Base-by-base conservation (phyloP, 2,329 filamentous ascomycete species). In the Lomentospora prolificans region DNA sequence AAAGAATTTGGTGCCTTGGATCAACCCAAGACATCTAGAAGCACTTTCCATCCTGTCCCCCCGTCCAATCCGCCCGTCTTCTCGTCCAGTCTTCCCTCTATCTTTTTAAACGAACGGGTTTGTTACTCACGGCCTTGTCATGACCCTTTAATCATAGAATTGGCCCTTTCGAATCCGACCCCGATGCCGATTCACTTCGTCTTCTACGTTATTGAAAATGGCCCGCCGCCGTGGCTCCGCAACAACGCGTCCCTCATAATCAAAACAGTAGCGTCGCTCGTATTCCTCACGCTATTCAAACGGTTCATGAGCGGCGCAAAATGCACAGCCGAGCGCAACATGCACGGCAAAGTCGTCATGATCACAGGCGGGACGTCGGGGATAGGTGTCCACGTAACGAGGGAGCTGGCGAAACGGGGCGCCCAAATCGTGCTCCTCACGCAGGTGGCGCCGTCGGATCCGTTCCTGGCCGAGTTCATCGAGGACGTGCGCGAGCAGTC, bases 321-420 rank as follows among this genome's bases (percentile, higher is more conserved):
- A 62, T 96, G 94, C 69, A 72, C 71, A 44, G 80, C 88, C 25
- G 90, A 96, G 67, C 81, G 89, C 58, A 79, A 87, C 56, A 90
- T 99, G 84, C 90, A 96, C 70, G 90, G 90, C 51, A 95, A 95
- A 67, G 90, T 99, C 51, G 79, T 96, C 48, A 85, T 99, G 77
- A 82, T 99, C 54, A 99, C 94, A 17, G 91, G 94, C 62, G 94
- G 92, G 27, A 99, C 94, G 54, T 92, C 91, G 50, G 94, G 94
- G 12, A 87, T 99, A 66, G 94, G 94, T 52, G 88, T 90, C 58
- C 79, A 82, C 57, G 81, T 89, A 46, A 87, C 87, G 4, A 76
- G 82, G 60, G 81, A 86, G 57, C 81, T 99, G 55, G 92, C 92
- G 55, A 67, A 74, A 17, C 84, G 90, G 61, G 94, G 94, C 61